Base-by-base conservation (phyloP, 805 yeast genomes). In the Torulaspora maleeae region DNA sequence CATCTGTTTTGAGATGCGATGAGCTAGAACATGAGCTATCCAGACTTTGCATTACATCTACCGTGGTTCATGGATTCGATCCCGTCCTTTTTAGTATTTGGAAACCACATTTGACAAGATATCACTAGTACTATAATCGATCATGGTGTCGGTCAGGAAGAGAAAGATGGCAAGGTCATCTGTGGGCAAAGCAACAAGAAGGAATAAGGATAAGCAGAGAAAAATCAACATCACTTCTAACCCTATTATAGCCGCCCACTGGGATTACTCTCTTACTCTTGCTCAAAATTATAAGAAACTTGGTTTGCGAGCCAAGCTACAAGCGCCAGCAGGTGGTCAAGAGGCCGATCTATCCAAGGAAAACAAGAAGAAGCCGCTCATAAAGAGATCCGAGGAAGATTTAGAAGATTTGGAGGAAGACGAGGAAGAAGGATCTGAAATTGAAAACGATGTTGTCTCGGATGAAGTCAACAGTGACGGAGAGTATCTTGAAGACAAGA, bases 191-290 rank as follows among this genome's bases (percentile, higher is more conserved):
- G 79, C 76, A 55, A 79, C 93, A 25, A 77, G 93, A 64, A 75
- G 81, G 53, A 64, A 63, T 39, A 87, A 87, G 62, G 90, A 85
- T 59, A 80, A 77, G 57, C 82, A 80, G 55, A 77, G 84, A 61
- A 75, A 82, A 54, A 70, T 82, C 48, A 80, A 80, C 49, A 78
- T 86, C 27, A 74, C 74, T 38, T 74, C 86, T 0, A 87, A 88
- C 60, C 86, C 95, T 1, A 78, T 93, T 51, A 85, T 93, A 51
- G 95, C 88, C 4, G 86, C 80, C 27, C 77, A 89, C 64, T 93
- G 99, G 99, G 96, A 93, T 67, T 77, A 80, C 48, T 76, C 77
- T 10, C 72, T 83, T 45, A 90, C 98, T 0, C 69, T 90, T 49
- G 75, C 80, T 42, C 98, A 93, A 63, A 93, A 93, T 65, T 91